Base-by-base conservation (phyloP, 768 basidiomycete species). In the Brasilioporus rufonigricans region DNA sequence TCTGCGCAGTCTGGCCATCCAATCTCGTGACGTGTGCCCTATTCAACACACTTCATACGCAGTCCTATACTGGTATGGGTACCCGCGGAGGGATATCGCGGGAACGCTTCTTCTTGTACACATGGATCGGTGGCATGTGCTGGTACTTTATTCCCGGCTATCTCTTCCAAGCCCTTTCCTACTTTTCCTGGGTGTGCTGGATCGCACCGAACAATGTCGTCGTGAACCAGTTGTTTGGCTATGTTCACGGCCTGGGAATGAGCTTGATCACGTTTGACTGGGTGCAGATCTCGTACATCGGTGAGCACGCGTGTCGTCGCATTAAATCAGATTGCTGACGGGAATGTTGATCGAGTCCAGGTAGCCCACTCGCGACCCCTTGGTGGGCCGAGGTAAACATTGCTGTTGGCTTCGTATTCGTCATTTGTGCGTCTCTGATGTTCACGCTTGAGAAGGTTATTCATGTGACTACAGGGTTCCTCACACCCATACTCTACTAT, bases 371-470 rank as follows among this genome's bases (percentile, higher is more conserved):
- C 44, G 84, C 86, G 6, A 83, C 86, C 11, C 90, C 90, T 2
- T 92, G 88, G 87, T 90, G 87, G 87, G 87, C 87, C 3, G 82
- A 86, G 65, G 87, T 85, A 12, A 90, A 91, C 67, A 74, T 89
- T 50, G 69, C 78, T 3, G 72, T 65, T 45, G 83, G 86, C 26
- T 85, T 90, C 61, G 71, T 84, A 5, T 76, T 86, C 70, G 81
- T 91, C 72, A 87, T 85, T 72, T 91, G 84, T 81, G 52, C 5
- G 70, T 65, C 27, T 39, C n/a, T 39, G 9, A 10, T 29, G 61
- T 55, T 76, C 77, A 29, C 79, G 82, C 59, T 65, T 80, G 5
- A 73, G 81, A 68, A 76, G 83, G 70, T 85, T 81, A 14, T 8
- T 75, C 81, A 83, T 76, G 50, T 44, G 13, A 57, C 16, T 47